A percentile compares a stretch with the other conserved stretches of the same genome.
phyloP scores from a whole-genome alignment of 768 basidiomycete species.

The Boletus reticulatus region DNA sequence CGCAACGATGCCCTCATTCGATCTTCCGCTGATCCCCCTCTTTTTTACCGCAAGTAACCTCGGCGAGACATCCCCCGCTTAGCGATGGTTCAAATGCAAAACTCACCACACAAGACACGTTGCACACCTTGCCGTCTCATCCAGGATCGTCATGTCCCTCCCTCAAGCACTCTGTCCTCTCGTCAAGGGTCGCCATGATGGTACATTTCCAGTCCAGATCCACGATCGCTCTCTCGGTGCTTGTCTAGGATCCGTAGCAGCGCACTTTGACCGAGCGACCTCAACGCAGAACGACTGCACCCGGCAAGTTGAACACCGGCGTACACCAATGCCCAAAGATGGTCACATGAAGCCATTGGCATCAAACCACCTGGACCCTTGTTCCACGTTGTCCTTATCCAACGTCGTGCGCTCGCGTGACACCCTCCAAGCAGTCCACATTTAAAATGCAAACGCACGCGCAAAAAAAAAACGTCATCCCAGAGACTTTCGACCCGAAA shows the following conservation, averaged over 20 bases:
- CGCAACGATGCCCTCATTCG: neutral
- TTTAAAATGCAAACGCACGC: no score
- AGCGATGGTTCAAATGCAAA: constrained; percentile 7
- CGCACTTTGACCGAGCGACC: constrained; percentile 10
- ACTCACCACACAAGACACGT: constrained; percentile 16
- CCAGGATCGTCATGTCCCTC: neutral
- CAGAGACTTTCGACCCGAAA: neutral
- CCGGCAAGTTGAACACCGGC: neutral
- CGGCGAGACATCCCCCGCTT: neutral
- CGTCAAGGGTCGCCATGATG: constrained; percentile 6
- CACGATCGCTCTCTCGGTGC: neutral
- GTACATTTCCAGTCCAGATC: neutral
- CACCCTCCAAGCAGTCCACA: neutral
- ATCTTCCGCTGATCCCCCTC: constrained; percentile 6
- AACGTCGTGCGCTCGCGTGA: constrained; percentile 1
- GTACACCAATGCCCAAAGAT: neutral
- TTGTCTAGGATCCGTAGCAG: neutral
- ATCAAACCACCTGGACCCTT: constrained; percentile 6
- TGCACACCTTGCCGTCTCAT: constrained; percentile 1
- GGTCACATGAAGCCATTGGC: constrained; percentile 2
- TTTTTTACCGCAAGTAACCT: neutral
- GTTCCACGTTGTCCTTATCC: neutral
- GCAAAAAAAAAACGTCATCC: neutral
- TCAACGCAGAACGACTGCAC: neutral
- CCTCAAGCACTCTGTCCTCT: neutral